phyloP scores from a whole-genome alignment of 2,329 filamentous ascomycete genomes.

The Penicillium sp. region DNA sequence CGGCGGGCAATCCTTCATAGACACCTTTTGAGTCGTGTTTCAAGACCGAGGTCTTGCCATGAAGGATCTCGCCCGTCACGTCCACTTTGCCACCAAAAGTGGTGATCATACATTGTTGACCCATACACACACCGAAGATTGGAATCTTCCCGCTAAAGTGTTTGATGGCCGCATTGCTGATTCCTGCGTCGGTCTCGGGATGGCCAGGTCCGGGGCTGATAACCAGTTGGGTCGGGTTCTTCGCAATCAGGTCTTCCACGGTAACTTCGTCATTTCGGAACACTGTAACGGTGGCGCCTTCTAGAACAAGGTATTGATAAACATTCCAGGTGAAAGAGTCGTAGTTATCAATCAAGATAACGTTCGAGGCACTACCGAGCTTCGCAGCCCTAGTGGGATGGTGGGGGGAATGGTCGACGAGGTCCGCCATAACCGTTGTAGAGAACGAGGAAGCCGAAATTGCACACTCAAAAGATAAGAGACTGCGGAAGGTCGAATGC shows the following conservation, averaged over 20 bases:
- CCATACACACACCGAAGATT: constrained; percentile 98
- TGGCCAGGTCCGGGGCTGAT: constrained; percentile 95
- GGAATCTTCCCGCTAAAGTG: constrained; percentile 95
- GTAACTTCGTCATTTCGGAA: constrained; percentile 91
- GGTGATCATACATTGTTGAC: constrained; percentile 96
- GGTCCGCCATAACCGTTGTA: constrained; percentile 39
- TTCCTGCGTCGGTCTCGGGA: constrained; percentile 84
- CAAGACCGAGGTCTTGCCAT: constrained; percentile 93
- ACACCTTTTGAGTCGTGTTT: constrained; percentile 90
- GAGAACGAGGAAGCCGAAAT: neutral
- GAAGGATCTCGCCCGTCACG: constrained; percentile 92
- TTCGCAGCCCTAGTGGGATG: constrained; percentile 74
- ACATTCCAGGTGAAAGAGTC: constrained; percentile 99
- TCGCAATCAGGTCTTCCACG: constrained; percentile 76
- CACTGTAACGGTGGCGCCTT: constrained; percentile 87
- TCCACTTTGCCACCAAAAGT: constrained; percentile 89
- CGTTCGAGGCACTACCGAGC: constrained; percentile 79
- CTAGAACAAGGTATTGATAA: constrained; percentile 96
- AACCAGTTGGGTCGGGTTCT: constrained; percentile 89
- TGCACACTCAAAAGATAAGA: neutral
- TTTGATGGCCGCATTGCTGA: constrained; percentile 88
- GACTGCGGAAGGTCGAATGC: neutral
- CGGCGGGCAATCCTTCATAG: constrained; percentile 77
- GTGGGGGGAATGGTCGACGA: constrained; percentile 78
- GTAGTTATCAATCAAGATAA: constrained; percentile 97